These are phyloP conservation scores for Dalechampia spathulata DNA, from an alignment of 441 rosid species.

Conservation along the genomic window DNA sequence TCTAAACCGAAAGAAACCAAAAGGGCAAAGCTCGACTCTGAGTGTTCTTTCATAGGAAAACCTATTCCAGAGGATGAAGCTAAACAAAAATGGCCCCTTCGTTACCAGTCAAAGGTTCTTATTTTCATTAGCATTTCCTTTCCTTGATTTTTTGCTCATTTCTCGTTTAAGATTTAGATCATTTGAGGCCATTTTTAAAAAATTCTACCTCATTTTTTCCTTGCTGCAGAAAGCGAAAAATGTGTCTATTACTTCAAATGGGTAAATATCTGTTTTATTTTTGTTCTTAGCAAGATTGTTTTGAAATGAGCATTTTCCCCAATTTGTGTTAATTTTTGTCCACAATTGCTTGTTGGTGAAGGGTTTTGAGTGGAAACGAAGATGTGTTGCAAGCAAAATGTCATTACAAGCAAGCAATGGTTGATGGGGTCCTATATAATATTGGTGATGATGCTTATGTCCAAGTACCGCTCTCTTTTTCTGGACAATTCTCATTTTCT, in stretches of 20 bases:
- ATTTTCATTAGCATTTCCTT: background rate
- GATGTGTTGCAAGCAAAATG: constrained; percentile 11
- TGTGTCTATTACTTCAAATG: background rate
- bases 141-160: background rate
- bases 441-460: constrained; percentile 26
- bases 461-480: constrained; percentile 9
- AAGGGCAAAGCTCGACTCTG: background rate
- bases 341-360: background rate
- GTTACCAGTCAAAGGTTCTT: background rate
- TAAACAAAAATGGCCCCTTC: constrained; percentile 7
- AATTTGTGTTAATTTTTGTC: background rate
- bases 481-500: no score
- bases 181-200: background rate
- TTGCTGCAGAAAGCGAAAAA: no score
- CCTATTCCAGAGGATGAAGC: constrained; percentile 10
- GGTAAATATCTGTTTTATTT: background rate
- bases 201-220: background rate
- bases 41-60: background rate
- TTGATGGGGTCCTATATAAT: constrained; percentile 19
- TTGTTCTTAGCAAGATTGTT: background rate
- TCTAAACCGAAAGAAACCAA: background rate
- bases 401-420: constrained; percentile 19
- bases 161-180: background rate
- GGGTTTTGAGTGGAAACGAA: background rate
- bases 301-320: background rate